phyloP scores from a whole-genome alignment of 768 basidiomycete genomes.

The Melanogaster broomeanus region DNA sequence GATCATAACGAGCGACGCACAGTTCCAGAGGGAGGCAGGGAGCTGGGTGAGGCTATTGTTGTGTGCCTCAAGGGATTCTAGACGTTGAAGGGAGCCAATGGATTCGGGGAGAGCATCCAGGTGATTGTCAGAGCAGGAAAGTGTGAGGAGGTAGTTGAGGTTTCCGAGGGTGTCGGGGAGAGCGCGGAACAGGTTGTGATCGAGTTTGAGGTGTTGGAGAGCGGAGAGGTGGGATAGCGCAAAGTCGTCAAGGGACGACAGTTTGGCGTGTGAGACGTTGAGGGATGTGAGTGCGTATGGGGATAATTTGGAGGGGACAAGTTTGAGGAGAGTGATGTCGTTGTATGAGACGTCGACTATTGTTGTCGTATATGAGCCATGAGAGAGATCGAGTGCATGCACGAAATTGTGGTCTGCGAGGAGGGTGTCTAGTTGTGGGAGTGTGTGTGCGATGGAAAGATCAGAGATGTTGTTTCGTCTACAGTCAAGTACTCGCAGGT shows the following conservation, averaged over 20 bases:
- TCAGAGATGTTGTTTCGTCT: slow-evolving; percentile 83
- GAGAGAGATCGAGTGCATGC: slow-evolving; percentile 75
- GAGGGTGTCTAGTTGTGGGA: slow-evolving; percentile 70
- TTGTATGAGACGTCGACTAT: slow-evolving; percentile 80
- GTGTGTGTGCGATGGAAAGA: slow-evolving; percentile 62
- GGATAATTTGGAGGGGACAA: slow-evolving; percentile 47
- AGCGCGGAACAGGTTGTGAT: slow-evolving; percentile 83
- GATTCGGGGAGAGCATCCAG: slow-evolving; percentile 73
- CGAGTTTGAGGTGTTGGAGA: slow-evolving; percentile 70
- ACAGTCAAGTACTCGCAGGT: slow-evolving; percentile 76
- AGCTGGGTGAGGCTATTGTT: slow-evolving; percentile 85
- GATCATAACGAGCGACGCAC: slow-evolving; percentile 66
- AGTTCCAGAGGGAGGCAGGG: slow-evolving; percentile 81
- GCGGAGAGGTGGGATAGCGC: slow-evolving; percentile 72
- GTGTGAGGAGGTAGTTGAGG: slow-evolving; percentile 63
- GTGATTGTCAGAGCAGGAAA: slow-evolving; percentile 92
- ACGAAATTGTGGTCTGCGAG: slow-evolving; percentile 83
- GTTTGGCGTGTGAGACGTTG: slow-evolving; percentile 85
- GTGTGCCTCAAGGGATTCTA: slow-evolving; percentile 82
- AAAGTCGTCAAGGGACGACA: slow-evolving; percentile 78
- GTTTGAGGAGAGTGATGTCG: slow-evolving; percentile 79
- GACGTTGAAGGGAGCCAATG: slow-evolving; percentile 73
- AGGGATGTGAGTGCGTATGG: slow-evolving; percentile 70
- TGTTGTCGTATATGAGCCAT: slow-evolving; percentile 63
- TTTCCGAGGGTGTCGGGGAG: slow-evolving; percentile 85